Conservation (phyloP, 2,329 filamentous ascomycete genomes). For the Aspergillus caelatus region DNA sequence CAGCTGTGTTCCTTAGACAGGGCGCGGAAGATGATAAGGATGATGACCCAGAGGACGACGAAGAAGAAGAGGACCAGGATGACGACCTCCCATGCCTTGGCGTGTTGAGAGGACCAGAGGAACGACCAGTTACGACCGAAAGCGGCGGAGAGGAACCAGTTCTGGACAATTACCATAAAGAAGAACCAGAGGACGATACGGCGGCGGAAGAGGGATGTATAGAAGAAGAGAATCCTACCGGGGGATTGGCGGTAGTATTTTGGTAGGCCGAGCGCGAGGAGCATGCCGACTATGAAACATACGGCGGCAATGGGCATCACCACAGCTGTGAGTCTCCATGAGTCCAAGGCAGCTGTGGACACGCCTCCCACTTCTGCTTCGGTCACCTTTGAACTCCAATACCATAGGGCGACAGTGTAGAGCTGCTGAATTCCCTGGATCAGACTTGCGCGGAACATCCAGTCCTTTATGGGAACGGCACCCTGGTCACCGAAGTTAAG, state of each 20-base stretch:
- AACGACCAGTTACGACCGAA: conserved; percentile 70
- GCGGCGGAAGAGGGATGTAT: conserved; percentile 61
- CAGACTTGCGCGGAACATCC: conserved; percentile 67
- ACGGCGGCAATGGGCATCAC: conserved; percentile 58
- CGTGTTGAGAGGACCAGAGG: conserved; percentile 61
- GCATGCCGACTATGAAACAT: conserved; percentile 59
- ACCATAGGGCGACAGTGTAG: conserved; percentile 68
- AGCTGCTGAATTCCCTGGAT: conserved; percentile 70
- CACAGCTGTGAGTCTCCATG: conserved; percentile 48
- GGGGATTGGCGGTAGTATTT: conserved; percentile 68
- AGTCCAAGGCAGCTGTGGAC: conserved; percentile 41
- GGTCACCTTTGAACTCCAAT: conserved; percentile 63
- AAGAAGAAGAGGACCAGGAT: conserved; percentile 54
- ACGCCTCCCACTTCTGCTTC: conserved; percentile 45
- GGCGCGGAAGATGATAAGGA: conserved; percentile 52
- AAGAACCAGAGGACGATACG: conserved; percentile 71
- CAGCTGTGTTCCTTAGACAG: conserved; percentile 66
- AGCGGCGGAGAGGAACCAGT: conserved; percentile 67
- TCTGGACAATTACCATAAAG: conserved; percentile 64
- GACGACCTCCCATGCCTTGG: conserved; percentile 59
- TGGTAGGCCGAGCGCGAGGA: conserved; percentile 64
- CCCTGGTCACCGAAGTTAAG: conserved; percentile 69
- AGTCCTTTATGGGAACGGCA: conserved; percentile 63
- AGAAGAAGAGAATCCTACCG: conserved; percentile 68
- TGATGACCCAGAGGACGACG: conserved; percentile 59